Percentiles rank a stretch among this genome's conserved stretches.
phyloP scores from a whole-genome alignment of 2,329 filamentous ascomycete species.

The Anisogramma anomala region DNA sequence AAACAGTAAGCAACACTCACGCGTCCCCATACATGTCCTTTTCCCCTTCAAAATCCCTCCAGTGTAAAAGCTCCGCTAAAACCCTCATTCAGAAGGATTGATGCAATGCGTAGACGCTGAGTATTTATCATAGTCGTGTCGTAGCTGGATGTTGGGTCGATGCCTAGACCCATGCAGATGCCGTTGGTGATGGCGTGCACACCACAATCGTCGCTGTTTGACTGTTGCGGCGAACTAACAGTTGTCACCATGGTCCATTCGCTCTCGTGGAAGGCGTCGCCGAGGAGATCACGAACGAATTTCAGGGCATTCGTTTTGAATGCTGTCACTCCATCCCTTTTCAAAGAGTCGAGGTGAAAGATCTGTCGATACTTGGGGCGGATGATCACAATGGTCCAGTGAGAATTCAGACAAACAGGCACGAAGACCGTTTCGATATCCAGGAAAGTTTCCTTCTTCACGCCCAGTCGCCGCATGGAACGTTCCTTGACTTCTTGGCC shows the following conservation, averaged over 20 bases:
- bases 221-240: slow-evolving; percentile 44
- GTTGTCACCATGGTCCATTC: slow-evolving; percentile 51
- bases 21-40: too few relatives aligned
- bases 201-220: slow-evolving; percentile 64
- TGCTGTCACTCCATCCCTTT: slow-evolving; percentile 26
- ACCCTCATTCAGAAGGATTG: slow-evolving; percentile 54
- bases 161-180: slow-evolving; percentile 45
- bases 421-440: slow-evolving; percentile 57
- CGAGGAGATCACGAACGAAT: slow-evolving; percentile 49
- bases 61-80: slow-evolving; percentile 50
- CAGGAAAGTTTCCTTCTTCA: slow-evolving; percentile 50
- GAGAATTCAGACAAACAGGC: slow-evolving; percentile 51
- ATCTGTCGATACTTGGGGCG: slow-evolving; percentile 48
- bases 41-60: slow-evolving; percentile 23
- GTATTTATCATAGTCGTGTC: slow-evolving; percentile 41
- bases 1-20: neutral
- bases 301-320: slow-evolving; percentile 33
- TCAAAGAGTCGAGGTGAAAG: slow-evolving; percentile 59
- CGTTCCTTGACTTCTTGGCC: slow-evolving; percentile 38
- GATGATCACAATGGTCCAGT: slow-evolving; percentile 65
- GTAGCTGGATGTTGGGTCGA: slow-evolving; percentile 41
- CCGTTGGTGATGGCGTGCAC: slow-evolving; percentile 65
- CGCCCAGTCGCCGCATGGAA: slow-evolving; percentile 44
- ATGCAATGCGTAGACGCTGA: slow-evolving; percentile 52
- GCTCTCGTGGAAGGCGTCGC: slow-evolving; percentile 37